Evolutionary conservation across 116 monocot species (phyloP).

Genomic region (Phalaenopsis hybrid): DNA sequence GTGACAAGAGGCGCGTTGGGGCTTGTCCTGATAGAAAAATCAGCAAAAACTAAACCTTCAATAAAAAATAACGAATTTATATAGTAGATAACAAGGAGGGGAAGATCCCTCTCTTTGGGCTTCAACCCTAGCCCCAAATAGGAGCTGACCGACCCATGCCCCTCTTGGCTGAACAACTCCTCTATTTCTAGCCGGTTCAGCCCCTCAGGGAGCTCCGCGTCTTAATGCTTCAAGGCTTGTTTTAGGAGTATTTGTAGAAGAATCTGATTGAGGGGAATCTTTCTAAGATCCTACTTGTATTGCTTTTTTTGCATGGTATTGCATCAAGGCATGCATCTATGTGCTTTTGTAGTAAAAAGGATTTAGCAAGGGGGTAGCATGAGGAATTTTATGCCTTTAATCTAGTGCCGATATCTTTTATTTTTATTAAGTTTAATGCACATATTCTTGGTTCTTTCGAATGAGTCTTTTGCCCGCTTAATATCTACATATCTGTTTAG

Average conservation of each 20-base stretch:
- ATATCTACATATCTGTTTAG: constrained; percentile 17
- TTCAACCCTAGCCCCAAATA: too few relatives aligned
- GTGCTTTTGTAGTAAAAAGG: neutral
- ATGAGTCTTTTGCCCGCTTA: neutral
- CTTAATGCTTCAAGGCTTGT: neutral
- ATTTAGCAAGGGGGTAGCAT: neutral
- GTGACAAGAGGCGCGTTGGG: too few relatives aligned
- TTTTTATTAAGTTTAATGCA: neutral
- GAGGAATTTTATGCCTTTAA: neutral
- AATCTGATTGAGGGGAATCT: neutral
- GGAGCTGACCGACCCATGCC: too few relatives aligned
- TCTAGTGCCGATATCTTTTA: neutral
- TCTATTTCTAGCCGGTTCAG: too few relatives aligned
- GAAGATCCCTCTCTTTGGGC: too few relatives aligned
- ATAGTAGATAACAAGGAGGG: too few relatives aligned
- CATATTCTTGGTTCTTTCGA: neutral
- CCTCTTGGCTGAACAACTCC: too few relatives aligned
- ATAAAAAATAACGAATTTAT: too few relatives aligned
- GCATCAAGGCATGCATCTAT: too few relatives aligned
- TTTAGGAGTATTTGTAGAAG: neutral
- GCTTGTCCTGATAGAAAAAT: too few relatives aligned
- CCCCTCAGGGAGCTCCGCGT: too few relatives aligned
- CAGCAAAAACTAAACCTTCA: too few relatives aligned
- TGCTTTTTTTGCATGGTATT: neutral
- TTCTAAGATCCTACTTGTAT: neutral